A percentile compares a stretch with the other conserved stretches of the same genome.
These are phyloP conservation scores for Sungouiozyma ichnusensis DNA, from an alignment of 805 yeast genomes.

Conservation along the genomic window DNA sequence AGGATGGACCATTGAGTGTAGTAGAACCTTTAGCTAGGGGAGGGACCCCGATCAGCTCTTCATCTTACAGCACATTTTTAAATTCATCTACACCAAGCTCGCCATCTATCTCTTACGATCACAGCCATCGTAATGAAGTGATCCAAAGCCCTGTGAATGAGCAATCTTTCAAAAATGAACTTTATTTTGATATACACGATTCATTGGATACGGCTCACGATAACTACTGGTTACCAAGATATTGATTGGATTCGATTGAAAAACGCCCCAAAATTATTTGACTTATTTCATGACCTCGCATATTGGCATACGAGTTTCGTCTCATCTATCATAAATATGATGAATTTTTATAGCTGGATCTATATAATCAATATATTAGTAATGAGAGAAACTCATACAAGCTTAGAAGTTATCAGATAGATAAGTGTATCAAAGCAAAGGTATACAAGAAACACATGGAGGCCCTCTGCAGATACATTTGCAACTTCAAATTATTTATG, in stretches of 20 bases:
- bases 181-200: background rate
- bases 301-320: background rate
- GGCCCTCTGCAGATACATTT: background rate
- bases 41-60: background rate
- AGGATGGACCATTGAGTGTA: conserved; percentile 16
- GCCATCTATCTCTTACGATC: background rate
- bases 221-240: background rate
- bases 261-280: too few relatives aligned
- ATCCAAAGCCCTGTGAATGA: background rate
- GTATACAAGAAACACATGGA: background rate
- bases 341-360: background rate
- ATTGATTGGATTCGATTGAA: too few relatives aligned
- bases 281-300: background rate
- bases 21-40: background rate
- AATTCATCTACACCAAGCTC: background rate
- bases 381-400: background rate
- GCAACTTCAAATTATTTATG: conserved; percentile 11
- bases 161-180: background rate
- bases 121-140: background rate
- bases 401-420: background rate
- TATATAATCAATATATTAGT: background rate
- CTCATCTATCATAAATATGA: too few relatives aligned
- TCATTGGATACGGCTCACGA: background rate
- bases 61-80: background rate
- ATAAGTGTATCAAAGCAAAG: background rate